Conservation (phyloP, 306 rosid species). For the Malus sylvestris region DNA sequence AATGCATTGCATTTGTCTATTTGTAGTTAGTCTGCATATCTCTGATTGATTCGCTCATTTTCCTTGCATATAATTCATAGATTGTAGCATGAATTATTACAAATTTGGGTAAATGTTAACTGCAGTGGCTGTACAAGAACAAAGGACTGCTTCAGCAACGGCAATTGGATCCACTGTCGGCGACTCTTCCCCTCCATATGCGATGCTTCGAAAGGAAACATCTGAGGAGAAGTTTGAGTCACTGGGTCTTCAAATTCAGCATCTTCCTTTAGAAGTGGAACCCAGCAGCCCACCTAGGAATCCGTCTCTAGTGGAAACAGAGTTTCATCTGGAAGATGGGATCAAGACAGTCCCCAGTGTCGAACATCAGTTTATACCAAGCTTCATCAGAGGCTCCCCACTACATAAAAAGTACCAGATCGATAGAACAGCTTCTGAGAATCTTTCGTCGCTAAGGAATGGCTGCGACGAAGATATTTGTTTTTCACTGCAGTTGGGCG, state of each 20-base stretch:
- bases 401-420: conserved; percentile 41
- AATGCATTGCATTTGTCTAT: background rate
- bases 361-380: conserved; percentile 91
- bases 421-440: conserved; percentile 48
- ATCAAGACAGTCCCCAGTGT: conserved; percentile 57
- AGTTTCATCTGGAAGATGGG: conserved; percentile 71
- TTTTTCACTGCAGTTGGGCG: conserved; percentile 88
- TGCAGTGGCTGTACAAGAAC: conserved; percentile 92
- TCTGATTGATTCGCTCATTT: background rate
- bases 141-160: conserved; percentile 72
- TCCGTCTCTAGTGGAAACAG: conserved; percentile 39
- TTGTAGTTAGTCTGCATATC: background rate
- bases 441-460: conserved; percentile 62
- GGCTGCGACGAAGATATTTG: conserved; percentile 64
- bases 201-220: conserved; percentile 53
- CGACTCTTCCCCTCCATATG: conserved; percentile 81
- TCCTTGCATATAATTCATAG: background rate
- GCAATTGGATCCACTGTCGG: conserved; percentile 79
- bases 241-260: conserved; percentile 82
- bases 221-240: conserved; percentile 75
- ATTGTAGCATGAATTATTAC: background rate
- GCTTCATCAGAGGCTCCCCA: conserved; percentile 63
- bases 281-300: conserved; percentile 32
- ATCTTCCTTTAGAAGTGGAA: conserved; percentile 61
- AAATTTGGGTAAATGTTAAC: background rate